Percentiles rank a stretch among this genome's conserved stretches.
These are phyloP conservation scores for Magnusiomyces clavatus DNA, from an alignment of 1,139 yeast species.

Conservation along the genomic window DNA sequence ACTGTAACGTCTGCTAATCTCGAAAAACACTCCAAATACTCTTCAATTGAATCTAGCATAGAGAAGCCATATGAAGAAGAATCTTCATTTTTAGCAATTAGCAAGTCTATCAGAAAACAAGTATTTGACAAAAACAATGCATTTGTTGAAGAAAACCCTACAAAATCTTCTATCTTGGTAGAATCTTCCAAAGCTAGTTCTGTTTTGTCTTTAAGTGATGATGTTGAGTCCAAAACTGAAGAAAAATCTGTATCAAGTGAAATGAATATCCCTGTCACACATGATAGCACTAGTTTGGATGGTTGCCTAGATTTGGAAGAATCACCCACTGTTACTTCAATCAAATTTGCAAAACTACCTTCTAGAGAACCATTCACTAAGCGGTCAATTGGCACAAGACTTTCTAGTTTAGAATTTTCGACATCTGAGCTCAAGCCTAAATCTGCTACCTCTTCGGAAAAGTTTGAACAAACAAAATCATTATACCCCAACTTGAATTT, in stretches of 20 bases:
- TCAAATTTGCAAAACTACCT: conserved; percentile 41
- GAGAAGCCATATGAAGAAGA: conserved; percentile 1
- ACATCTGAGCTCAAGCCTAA: conserved; percentile 1
- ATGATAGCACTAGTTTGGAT: neutral
- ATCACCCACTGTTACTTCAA: conserved; percentile 17
- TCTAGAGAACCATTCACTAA: conserved; percentile 39
- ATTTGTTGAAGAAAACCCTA: neutral
- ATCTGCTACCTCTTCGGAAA: neutral
- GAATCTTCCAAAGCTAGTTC: neutral
- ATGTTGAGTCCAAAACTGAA: neutral
- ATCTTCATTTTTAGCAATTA: conserved; percentile 8
- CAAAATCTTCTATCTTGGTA: neutral
- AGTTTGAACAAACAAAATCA: neutral
- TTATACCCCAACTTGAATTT: neutral
- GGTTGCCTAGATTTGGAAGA: conserved; percentile 8
- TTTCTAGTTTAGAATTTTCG: conserved; percentile 6
- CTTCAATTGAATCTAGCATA: too few relatives aligned
- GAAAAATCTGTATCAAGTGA: neutral
- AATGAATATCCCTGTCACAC: neutral
- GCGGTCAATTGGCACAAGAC: conserved; percentile 24
- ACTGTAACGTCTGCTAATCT: too few relatives aligned
- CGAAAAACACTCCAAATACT: too few relatives aligned
- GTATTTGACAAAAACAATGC: neutral
- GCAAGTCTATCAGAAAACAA: neutral
- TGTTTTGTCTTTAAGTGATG: neutral